Evolutionary conservation across 2,329 filamentous ascomycete species (phyloP).

Genomic region (Aspergillus tamarii): DNA sequence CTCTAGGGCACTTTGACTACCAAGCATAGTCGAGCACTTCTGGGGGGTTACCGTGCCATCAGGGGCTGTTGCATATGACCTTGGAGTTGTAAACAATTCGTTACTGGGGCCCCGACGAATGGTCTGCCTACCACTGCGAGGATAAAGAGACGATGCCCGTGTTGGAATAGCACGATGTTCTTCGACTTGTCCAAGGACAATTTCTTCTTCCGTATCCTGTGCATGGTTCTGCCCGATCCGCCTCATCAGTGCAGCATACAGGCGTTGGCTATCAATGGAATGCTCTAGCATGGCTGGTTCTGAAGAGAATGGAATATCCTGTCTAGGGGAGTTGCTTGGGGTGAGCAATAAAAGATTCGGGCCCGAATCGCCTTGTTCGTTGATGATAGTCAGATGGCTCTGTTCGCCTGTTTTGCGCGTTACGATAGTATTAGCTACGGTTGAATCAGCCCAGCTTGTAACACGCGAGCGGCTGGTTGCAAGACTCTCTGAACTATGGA

Average conservation of each 20-base stretch:
- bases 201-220: slow-evolving; percentile 25
- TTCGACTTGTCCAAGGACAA: slow-evolving; percentile 35
- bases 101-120: slow-evolving; percentile 37
- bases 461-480: slow-evolving; percentile 46
- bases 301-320: slow-evolving; percentile 19
- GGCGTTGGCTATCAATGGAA: slow-evolving; percentile 41
- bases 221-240: slow-evolving; percentile 35
- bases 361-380: slow-evolving; percentile 41
- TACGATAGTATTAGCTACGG: slow-evolving; percentile 44
- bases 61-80: slow-evolving; percentile 37
- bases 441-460: slow-evolving; percentile 55
- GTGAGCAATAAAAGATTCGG: neutral
- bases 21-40: slow-evolving; percentile 7
- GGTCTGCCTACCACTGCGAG: slow-evolving; percentile 29
- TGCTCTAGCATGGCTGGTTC: slow-evolving; percentile 23
- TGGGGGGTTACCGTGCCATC: slow-evolving; percentile 27
- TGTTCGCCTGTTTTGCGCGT: slow-evolving; percentile 36
- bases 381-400: slow-evolving; percentile 47
- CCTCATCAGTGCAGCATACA: slow-evolving; percentile 49
- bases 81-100: slow-evolving; percentile 32
- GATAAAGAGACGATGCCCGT: slow-evolving; percentile 30
- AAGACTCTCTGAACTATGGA: slow-evolving; percentile 38
- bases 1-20: slow-evolving; percentile 13
- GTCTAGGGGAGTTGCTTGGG: slow-evolving; percentile 4
- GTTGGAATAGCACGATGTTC: slow-evolving; percentile 34